These are phyloP conservation scores for Apiotrichum sp. DNA, from an alignment of 1,284 basidiomycete species.

Conservation along the genomic window DNA sequence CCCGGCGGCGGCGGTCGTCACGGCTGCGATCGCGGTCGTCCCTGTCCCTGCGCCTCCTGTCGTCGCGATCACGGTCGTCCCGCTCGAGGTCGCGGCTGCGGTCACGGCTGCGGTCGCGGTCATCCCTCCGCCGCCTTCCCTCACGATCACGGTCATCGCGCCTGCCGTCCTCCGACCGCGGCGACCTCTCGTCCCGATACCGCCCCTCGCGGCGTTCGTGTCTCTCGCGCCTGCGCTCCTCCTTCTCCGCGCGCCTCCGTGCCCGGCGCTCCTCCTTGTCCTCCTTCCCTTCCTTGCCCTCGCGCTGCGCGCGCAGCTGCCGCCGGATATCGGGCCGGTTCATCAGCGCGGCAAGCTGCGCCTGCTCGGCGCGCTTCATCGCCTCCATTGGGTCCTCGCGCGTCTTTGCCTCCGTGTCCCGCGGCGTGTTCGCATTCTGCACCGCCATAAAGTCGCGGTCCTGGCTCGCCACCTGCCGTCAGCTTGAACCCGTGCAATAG, in stretches of 20 bases:
- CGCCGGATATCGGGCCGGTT: slow-evolving; percentile 83
- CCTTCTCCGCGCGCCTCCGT: slow-evolving; percentile 57
- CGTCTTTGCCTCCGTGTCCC: slow-evolving; percentile 87
- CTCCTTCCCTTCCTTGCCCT: slow-evolving; percentile 52
- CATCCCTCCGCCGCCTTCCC: slow-evolving; percentile 4
- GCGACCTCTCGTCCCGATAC: slow-evolving; percentile 1
- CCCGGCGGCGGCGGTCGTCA: slow-evolving; percentile 13
- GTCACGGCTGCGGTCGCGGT: slow-evolving; percentile 1
- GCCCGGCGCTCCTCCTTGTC: slow-evolving; percentile 58
- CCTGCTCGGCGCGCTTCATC: slow-evolving; percentile 97
- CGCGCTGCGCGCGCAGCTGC: slow-evolving; percentile 69
- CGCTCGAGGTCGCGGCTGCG: slow-evolving; percentile 5
- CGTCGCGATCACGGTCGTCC: slow-evolving; percentile 28
- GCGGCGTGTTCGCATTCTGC: slow-evolving; percentile 83
- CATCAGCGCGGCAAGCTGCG: slow-evolving; percentile 80
- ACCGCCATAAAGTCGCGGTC: slow-evolving; percentile 87
- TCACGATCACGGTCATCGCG: no score
- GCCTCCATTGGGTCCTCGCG: slow-evolving; percentile 92
- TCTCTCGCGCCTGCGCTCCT: slow-evolving; percentile 17
- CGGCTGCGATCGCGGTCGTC: slow-evolving; percentile 17
- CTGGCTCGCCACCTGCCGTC: slow-evolving; percentile 63
- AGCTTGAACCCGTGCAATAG: background rate
- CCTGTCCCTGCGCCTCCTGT: slow-evolving; percentile 15
- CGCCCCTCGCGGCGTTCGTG: slow-evolving; percentile 3
- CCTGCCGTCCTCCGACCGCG: slow-evolving; percentile 3